Base-by-base conservation (phyloP, 768 basidiomycete species). In the Fomitopsis serialis region DNA sequence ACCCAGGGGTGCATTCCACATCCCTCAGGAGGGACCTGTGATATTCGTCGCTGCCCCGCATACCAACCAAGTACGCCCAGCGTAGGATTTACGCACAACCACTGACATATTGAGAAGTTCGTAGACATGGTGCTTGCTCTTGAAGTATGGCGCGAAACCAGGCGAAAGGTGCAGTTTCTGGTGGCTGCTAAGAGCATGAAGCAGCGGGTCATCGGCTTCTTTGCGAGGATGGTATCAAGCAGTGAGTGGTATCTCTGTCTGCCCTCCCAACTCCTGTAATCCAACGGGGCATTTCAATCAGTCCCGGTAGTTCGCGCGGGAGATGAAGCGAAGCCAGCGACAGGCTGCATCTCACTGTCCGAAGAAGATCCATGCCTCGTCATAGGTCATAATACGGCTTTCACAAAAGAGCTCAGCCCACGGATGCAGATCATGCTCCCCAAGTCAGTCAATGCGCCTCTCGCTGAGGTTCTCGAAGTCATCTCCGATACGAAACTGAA, bases 221-320 rank as follows among this genome's bases (percentile, higher is more conserved):
- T 91, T 63, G 84, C 87, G 7, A 37, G 55, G 17, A 37, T 92
- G 37, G 89, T 98, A 85, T 83, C 87, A 45, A 89, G 89, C 65
- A 98, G 95, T 98, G 68, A 63, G 80, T 71, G 7, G 24, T 25
- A 35, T 34, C 17, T n/a, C 17, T 2, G 27, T 21, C 52, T 21
- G 22, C 29, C 24, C 8, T n/a, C 7, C 27, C 27, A 13, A 12
- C 21, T 32, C 19, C 9, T 21, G 11, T 3, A 47, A 40, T 48
- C 21, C n/a, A 10, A n/a, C 4, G 10, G 36, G 19, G 5, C 27
- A 3, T 29, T 32, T 17, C 29, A 73, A 82, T 23, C 70, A 97
- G 96, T 99, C 58, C 94, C 97, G 51, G 95, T 98, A 50, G 81
- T 82, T 29, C 87, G 97, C 53, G 95, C 97, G 42, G 87, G 86